Conservation (phyloP, 345 rosid genomes). For the Fremontodendron californicum region DNA sequence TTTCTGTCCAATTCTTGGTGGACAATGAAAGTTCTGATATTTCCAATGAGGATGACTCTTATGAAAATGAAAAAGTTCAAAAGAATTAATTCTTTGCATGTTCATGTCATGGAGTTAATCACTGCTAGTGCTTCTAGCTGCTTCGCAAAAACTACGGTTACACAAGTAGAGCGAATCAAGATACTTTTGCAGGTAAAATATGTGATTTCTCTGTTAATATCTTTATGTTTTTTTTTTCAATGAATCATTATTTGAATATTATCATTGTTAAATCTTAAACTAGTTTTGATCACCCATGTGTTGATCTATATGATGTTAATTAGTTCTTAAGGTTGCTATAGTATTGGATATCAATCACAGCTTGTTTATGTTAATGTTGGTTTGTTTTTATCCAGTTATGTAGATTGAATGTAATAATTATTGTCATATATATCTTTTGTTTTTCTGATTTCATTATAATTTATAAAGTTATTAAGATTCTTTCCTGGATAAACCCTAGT, state of each 20-base stretch:
- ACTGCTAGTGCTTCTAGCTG: slow-evolving; percentile 87
- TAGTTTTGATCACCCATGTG: background rate
- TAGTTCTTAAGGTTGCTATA: too few relatives aligned
- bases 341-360: too few relatives aligned
- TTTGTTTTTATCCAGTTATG: background rate
- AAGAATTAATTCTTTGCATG: slow-evolving; percentile 53
- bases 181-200: slow-evolving; percentile 75
- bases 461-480: background rate
- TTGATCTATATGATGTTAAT: background rate
- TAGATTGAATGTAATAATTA: background rate
- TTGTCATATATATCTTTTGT: background rate
- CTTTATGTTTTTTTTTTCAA: background rate
- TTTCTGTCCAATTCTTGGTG: background rate
- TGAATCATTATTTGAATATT: background rate
- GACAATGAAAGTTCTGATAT: slow-evolving; percentile 25
- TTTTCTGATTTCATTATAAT: background rate
- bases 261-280: background rate
- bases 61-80: slow-evolving; percentile 29
- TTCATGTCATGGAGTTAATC: slow-evolving; percentile 64
- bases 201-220: background rate
- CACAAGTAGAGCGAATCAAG: slow-evolving; percentile 79
- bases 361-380: too few relatives aligned
- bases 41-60: slow-evolving; percentile 47
- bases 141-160: slow-evolving; percentile 78
- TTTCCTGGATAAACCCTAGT: background rate